Base-by-base conservation (phyloP, 805 yeast species). In the Cyberlindnera japonica region DNA sequence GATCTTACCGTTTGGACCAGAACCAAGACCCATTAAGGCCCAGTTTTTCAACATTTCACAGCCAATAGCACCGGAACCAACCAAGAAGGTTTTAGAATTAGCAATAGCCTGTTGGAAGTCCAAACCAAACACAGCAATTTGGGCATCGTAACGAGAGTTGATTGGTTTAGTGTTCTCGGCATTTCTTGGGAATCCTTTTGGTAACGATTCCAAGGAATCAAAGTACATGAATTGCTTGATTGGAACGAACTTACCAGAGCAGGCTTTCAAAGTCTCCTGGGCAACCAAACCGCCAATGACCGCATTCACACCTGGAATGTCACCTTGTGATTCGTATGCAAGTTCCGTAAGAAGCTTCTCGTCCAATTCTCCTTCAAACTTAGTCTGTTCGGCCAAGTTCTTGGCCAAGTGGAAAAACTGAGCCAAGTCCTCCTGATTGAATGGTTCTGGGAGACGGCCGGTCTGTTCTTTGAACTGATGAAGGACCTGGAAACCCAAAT, bases 41-140 rank as follows among this genome's bases (percentile, higher is more conserved):
- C 98, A 93, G 59, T 88, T 90, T 67, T 93, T 93, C 57, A 93
- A 72, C 90, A 93, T 91, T 67, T 93, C 99, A 69, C 99, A 93
- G 28, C 99, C 99, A 69, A 93, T 93, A 15, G 99, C 99, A 61
- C 99, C 99, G 2, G 97, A 74, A 33, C 99, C 99, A 29, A 93
- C 99, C 50, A 93, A 70, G 63, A 93, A 91, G 4, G 90, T 88
- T 57, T 79, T 83, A 48, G 84, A 68, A 62, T 90, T 87, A 27
- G 86, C 77, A 43, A 93, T 67, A 32, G 67, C 68, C 55, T 83
- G 78, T 59, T 88, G 91, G 65, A 77, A 87, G 31, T 77, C 77
- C 35, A 75, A 59, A 44, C 99, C 99, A 53, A 89, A 89, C 1
- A 91, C 96, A 2, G 98, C 97, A 57, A 89, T 85, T 68, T 89